These are phyloP conservation scores for Colletotrichum camelliae DNA, from an alignment of 2,329 filamentous ascomycete genomes.

Conservation along the genomic window DNA sequence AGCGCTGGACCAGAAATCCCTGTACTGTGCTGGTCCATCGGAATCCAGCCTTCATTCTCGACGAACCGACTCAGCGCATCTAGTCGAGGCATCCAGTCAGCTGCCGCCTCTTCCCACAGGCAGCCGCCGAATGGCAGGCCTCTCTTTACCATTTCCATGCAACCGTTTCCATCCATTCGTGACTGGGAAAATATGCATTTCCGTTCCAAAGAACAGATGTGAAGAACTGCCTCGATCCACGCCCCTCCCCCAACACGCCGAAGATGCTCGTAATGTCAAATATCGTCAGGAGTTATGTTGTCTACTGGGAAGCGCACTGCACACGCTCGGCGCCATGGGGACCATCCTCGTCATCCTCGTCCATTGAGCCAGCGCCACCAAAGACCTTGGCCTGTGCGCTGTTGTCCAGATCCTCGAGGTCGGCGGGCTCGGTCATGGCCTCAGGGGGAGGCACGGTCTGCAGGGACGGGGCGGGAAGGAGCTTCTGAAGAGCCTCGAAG, in stretches of 20 bases:
- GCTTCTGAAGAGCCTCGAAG: conserved; percentile 79
- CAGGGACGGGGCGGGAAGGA: conserved; percentile 75
- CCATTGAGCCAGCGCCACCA: conserved; percentile 58
- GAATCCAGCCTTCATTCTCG: conserved; percentile 15
- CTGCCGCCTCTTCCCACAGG: background rate
- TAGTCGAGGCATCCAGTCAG: background rate
- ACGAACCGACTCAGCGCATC: conserved; percentile 19
- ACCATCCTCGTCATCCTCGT: conserved; percentile 81
- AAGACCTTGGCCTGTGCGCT: conserved; percentile 71
- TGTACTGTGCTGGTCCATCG: conserved; percentile 9
- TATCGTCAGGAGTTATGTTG: conserved; percentile 5
- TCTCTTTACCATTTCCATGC: conserved; percentile 12
- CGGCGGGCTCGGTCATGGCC: conserved; percentile 89
- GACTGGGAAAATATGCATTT: conserved; percentile 20
- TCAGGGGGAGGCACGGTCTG: conserved; percentile 76
- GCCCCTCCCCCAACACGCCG: conserved; percentile 22
- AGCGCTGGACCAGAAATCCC: conserved; percentile 14
- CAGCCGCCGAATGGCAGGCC: background rate
- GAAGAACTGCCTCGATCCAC: conserved; percentile 23
- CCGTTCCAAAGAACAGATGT: conserved; percentile 13
- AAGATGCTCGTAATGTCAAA: conserved; percentile 23
- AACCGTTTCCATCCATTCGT: conserved; percentile 23
- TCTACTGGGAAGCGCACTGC: conserved; percentile 88
- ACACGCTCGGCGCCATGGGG: conserved; percentile 79
- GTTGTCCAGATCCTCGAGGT: conserved; percentile 84